Base-by-base conservation (phyloP, 345 rosid genomes). In the Physaria fendleri region DNA sequence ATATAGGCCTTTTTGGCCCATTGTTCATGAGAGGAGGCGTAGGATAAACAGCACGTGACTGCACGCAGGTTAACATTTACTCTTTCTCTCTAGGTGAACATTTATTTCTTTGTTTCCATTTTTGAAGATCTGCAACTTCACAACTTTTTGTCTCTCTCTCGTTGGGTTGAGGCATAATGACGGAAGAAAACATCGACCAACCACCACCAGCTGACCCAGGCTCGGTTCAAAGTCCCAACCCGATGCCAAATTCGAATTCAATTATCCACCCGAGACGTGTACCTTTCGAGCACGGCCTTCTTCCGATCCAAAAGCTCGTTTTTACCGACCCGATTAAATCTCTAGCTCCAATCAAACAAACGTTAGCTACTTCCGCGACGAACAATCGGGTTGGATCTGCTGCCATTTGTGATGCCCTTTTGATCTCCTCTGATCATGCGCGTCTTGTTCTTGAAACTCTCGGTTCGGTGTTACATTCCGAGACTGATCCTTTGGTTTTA, bases 271-370 rank as follows among this genome's bases (percentile, higher is more conserved):
- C 95, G 10, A 82, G 96, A 25, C 88, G 99, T 13, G 99, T 82
- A 64, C 90, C 96, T 3, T 94, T 90, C 74, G 99, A 94, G 73
- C 82, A 90, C 69, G 99, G 97, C 9, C 93, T 94, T 62, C 80
- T 94, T 20, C 95, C 95, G 43, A 87, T 94, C 71, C 85, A 78
- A 38, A 90, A 90, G 76, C 88, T 90, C 61, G 70, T 82, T 62
- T 84, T 84, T 56, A 56, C 79, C 37, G 96, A 94, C 79, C 90
- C 95, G 32, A 81, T 81, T 29, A 89, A 80, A 65, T 60, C 76
- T 64, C 80, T 90, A 17, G 68, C 73, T 16, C 85, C 88, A 34
- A 81, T 94, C 66, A 83, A 81, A 67, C 85, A 74, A 45, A 85
- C 77, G 24, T 72, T 85, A 43, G 51, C 68, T 1, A 18, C 85